Percentiles rank a stretch among this genome's conserved stretches.
Evolutionary conservation across 805 yeast genomes (phyloP).

Genomic region (Yarrowia deformans): DNA sequence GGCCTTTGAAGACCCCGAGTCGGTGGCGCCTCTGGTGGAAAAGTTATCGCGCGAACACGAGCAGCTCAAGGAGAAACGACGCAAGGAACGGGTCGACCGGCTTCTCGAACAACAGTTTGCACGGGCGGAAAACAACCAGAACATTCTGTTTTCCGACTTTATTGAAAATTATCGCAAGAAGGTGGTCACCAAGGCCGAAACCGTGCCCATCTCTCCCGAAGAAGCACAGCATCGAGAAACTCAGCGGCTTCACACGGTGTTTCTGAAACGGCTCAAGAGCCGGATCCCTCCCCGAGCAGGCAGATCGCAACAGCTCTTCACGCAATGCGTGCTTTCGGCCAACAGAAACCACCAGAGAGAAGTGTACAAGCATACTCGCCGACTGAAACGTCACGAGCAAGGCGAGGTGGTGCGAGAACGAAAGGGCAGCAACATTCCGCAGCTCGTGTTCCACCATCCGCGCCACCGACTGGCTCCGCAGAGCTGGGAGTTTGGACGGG

Average conservation of each 20-base stretch:
- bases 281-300: neutral
- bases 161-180: neutral
- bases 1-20: constrained; percentile 18
- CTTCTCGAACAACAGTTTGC: neutral
- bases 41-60: neutral
- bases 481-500: constrained; percentile 7
- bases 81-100: neutral
- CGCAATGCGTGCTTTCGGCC: constrained; percentile 25
- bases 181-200: neutral
- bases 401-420: neutral
- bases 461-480: neutral
- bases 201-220: neutral
- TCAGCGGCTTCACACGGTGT: neutral
- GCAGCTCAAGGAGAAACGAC: neutral
- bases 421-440: constrained; percentile 4
- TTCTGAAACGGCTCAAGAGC: neutral
- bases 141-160: neutral
- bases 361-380: neutral
- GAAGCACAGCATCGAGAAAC: constrained; percentile 18
- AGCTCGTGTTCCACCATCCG: constrained; percentile 9
- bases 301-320: neutral
- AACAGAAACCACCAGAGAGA: constrained; percentile 26
- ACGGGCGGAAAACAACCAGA: constrained; percentile 20
- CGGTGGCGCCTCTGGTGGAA: constrained; percentile 16
- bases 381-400: neutral